These are phyloP conservation scores for Huntiella decipiens DNA, from an alignment of 2,329 filamentous ascomycete genomes.

Conservation along the genomic window DNA sequence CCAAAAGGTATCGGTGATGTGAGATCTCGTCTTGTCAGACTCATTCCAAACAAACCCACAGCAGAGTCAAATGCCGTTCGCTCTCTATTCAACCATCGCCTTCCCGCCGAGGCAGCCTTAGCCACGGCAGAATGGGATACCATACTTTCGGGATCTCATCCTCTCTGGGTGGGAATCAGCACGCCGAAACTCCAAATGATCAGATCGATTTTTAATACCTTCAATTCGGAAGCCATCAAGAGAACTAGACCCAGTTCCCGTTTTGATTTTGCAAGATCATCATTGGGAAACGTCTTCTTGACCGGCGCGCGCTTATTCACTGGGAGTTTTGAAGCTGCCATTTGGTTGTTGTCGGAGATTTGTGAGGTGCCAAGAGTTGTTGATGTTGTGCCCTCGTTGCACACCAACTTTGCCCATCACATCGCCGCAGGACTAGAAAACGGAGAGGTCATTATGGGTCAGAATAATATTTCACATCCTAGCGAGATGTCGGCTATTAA, in stretches of 20 bases:
- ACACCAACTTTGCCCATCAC: slow-evolving; percentile 89
- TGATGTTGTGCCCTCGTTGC: slow-evolving; percentile 72
- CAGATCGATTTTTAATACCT: slow-evolving; percentile 54
- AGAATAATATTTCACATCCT: slow-evolving; percentile 84
- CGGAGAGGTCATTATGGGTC: slow-evolving; percentile 64
- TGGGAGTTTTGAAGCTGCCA: slow-evolving; percentile 78
- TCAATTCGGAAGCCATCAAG: slow-evolving; percentile 64
- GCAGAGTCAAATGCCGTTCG: slow-evolving; percentile 58
- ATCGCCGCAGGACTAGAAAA: slow-evolving; percentile 69
- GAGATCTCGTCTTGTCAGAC: slow-evolving; percentile 53
- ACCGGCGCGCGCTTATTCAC: slow-evolving; percentile 79
- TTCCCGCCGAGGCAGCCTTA: slow-evolving; percentile 36
- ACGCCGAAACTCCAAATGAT: slow-evolving; percentile 60
- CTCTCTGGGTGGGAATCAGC: slow-evolving; percentile 53
- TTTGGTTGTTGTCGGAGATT: slow-evolving; percentile 74
- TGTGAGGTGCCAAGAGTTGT: slow-evolving; percentile 64
- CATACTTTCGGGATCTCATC: slow-evolving; percentile 66
- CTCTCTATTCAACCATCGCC: slow-evolving; percentile 69
- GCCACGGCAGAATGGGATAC: slow-evolving; percentile 71
- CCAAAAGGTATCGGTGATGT: slow-evolving; percentile 36
- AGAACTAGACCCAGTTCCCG: slow-evolving; percentile 51
- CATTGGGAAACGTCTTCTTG: slow-evolving; percentile 61
- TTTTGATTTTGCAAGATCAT: slow-evolving; percentile 61
- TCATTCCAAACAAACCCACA: slow-evolving; percentile 52
- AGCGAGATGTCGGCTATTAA: slow-evolving; percentile 38